Evolutionary conservation across 2,329 filamentous ascomycete genomes (phyloP), one percentile per base, ranked within the genome.

Genomic region (Dichotomopilus funicola): DNA sequence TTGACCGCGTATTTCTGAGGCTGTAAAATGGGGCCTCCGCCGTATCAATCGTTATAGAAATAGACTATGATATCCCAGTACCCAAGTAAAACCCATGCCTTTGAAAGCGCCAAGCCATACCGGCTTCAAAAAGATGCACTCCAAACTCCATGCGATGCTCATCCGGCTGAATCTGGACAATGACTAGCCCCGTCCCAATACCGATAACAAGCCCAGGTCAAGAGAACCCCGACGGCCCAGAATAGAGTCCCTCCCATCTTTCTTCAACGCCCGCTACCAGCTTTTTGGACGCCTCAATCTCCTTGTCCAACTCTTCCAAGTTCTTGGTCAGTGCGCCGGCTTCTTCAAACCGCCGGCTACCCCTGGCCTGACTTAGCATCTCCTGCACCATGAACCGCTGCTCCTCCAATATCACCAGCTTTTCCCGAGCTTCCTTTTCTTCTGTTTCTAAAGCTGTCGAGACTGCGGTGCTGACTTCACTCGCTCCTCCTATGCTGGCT

Each of bases 341-440:
- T 70, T 96, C 91, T 65, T 96, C 91, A 62, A 95, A 95, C 56
- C 89, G 84, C 34, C 89, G 77, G 9, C 87, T 82, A 43, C 85
- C 86, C 48, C 86, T 86, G 0, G 91, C 89, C 58, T 86, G 82
- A 6, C 81, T 82, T 45, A 95, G 82, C 90, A 95, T 95, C 63
- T 89, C 85, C 40, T 85, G 83, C 0, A 96, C 90, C 72, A 96
- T 83, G 71, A 95, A 95, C 61, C 85, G 87, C 69, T 96, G 91
- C 71, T 96, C 91, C 69, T 96, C 90, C 1, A 96, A 77, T 6
- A 96, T 86, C 35, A 94, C 87, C 10, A 96, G 74, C 4, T 84
- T 78, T 65, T 96, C 91, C 12, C 87, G 81, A 1, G 95, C 73
- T 19, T 89, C 82, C 67, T 89, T 92, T 69, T 96, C 91, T 67